Evolutionary conservation across 2,329 filamentous ascomycete species (phyloP).

Genomic region (Escovopsis weberi): DNA sequence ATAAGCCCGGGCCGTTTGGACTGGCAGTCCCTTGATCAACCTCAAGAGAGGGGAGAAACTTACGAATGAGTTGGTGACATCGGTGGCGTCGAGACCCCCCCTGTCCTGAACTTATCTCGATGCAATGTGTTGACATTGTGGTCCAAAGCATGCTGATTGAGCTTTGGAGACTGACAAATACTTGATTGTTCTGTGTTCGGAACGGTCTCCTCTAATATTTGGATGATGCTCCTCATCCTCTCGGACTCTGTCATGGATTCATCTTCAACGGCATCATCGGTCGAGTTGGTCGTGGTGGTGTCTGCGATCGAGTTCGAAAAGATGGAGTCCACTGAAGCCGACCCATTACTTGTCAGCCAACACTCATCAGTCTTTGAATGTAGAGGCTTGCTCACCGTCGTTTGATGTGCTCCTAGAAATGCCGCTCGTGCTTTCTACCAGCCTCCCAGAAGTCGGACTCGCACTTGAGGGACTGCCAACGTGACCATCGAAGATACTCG

Average conservation of each 20-base stretch:
- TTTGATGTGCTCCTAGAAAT: background rate
- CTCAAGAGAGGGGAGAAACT: constrained; percentile 5
- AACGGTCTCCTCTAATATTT: constrained; percentile 3
- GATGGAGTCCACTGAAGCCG: background rate
- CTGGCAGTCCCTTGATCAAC: background rate
- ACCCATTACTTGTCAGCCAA: background rate
- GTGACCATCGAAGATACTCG: constrained; percentile 3
- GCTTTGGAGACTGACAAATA: background rate
- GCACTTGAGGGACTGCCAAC: constrained; percentile 1
- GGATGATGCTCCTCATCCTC: constrained; percentile 4
- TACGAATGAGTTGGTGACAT: constrained; percentile 17
- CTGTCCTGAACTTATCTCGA: background rate
- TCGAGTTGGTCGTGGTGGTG: background rate
- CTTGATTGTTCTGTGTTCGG: background rate
- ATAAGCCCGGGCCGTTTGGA: background rate
- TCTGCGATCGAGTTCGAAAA: background rate
- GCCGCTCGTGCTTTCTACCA: background rate
- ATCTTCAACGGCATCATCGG: constrained; percentile 1
- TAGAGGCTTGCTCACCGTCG: constrained; percentile 1
- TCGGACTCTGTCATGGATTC: constrained; percentile 3
- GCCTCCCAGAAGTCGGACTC: background rate
- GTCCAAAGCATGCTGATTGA: background rate
- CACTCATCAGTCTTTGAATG: background rate
- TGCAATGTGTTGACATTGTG: background rate
- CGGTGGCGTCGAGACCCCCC: constrained; percentile 15